Evolutionary conservation across 139 green algal genomes (phyloP).

Genomic region (Diplosphaera chodatii): DNA sequence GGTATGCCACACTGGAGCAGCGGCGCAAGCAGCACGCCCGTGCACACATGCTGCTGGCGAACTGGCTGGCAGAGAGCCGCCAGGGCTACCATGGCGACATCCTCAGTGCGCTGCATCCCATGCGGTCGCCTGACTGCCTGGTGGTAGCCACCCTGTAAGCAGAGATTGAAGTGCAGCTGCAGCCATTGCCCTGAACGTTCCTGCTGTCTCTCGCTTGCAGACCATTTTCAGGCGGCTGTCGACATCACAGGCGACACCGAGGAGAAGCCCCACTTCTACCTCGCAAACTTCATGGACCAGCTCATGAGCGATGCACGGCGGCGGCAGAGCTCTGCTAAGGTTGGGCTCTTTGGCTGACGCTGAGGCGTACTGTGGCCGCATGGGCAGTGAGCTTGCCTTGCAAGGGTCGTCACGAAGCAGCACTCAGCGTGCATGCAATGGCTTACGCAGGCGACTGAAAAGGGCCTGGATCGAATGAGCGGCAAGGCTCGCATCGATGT

Average conservation of each 20-base stretch:
- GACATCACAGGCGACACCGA: constrained; percentile 38
- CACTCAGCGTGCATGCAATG: no score
- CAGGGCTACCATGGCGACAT: constrained; percentile 66
- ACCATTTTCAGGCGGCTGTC: constrained; percentile 62
- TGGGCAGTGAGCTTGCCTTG: no score
- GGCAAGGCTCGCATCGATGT: constrained; percentile 33
- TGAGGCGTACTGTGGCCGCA: no score
- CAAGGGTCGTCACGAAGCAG: no score
- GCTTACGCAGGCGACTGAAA: background rate
- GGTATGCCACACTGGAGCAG: background rate
- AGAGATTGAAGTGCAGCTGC: background rate
- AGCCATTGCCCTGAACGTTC: background rate
- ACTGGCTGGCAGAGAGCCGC: constrained; percentile 69
- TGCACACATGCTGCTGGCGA: constrained; percentile 64
- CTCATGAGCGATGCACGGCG: constrained; percentile 52
- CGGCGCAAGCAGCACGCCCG: constrained; percentile 25
- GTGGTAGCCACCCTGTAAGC: no score
- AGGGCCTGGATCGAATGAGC: constrained; percentile 27
- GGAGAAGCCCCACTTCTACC: constrained; percentile 82
- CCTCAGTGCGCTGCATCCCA: constrained; percentile 20
- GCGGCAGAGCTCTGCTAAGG: constrained; percentile 13
- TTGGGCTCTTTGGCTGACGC: no score
- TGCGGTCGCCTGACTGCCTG: no score
- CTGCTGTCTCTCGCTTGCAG: constrained; percentile 3
- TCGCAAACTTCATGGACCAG: constrained; percentile 80